Evolutionary conservation across 108 stramenopile genomes (phyloP), one percentile per base, ranked within the genome.

Genomic region (Stephanodiscus minutulus): DNA sequence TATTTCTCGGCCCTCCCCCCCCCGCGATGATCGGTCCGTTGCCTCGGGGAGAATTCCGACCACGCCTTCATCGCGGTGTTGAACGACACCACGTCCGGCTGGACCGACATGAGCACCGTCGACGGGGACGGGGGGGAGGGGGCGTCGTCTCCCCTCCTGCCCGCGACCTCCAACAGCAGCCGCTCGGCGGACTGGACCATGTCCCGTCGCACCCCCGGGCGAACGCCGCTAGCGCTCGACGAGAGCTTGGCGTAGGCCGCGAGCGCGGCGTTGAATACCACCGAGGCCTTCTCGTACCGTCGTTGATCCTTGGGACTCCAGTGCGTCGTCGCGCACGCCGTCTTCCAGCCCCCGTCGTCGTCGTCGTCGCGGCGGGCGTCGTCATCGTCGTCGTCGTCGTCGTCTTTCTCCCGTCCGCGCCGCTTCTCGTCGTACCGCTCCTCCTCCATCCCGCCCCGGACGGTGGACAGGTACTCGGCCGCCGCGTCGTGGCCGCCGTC

Each of bases 31-130:
- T 1, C 10, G 12, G 36, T 24, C 48, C 46, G 55, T 41, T 29
- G 64, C n/a, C 21, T 66, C 29, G 67, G 60, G 31, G 61, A 43
- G 59, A 61, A 62, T 46, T 68, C 55, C 9, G 67, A 54, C 78
- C 71, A 79, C 15, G 78, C 78, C 18, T 62, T 71, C 61, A 79
- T 72, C 20, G 50, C 66, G 7, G 71, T 79, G 52, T 79, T 79
- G 44, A 72, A 79, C 15, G 78, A 79, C 53, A 72, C 61, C 39
- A 63, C 66, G 52, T 79, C 78, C n/a, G 78, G 78, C 54, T 60
- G 65, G 0, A 68, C 29, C 63, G 28, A 55, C 27, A 62, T 66
- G 31, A 79, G 57, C 28, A 79, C 29, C 21, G 70, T 79, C 7
- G 60, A 63, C 41, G 71, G 66, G 36, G 70, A 56, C 4, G 52